Conservation (phyloP, 371 early-diverging fungal genomes). For the Enterocytospora artemiae region DNA sequence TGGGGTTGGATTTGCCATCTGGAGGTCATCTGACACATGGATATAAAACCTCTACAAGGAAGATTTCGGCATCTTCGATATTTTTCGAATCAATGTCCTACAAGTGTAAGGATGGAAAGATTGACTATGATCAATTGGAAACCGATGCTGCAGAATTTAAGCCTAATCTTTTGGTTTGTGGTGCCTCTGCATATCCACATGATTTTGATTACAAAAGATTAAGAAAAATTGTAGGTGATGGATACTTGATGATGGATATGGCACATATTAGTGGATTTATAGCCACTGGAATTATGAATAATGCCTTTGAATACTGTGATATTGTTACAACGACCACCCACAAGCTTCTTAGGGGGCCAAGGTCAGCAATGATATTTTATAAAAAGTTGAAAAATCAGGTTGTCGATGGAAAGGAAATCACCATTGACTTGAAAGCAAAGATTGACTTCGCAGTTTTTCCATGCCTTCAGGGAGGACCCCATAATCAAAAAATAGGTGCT, state of each 20-base stretch:
- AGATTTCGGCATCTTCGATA: constrained; percentile 84
- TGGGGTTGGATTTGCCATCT: constrained; percentile 93
- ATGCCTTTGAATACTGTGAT: constrained; percentile 83
- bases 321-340: constrained; percentile 97
- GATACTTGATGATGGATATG: constrained; percentile 90
- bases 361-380: constrained; percentile 87
- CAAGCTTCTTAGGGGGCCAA: constrained; percentile 92
- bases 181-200: constrained; percentile 84
- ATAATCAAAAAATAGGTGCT: constrained; percentile 95
- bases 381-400: constrained; percentile 73
- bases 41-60: constrained; percentile 86
- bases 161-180: constrained; percentile 92
- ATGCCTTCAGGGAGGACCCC: constrained; percentile 95
- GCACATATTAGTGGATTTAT: constrained; percentile 74
- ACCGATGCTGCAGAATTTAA: constrained; percentile 71
- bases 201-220: constrained; percentile 73
- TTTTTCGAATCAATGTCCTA: constrained; percentile 96
- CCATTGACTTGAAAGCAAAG: constrained; percentile 74
- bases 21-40: constrained; percentile 99
- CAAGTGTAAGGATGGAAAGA: constrained; percentile 73
- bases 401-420: constrained; percentile 45
- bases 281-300: constrained; percentile 43
- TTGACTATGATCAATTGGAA: constrained; percentile 83
- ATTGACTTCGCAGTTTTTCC: constrained; percentile 96
- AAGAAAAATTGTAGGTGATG: constrained; percentile 60